These are phyloP conservation scores for Dendrothele bispora DNA, from an alignment of 768 basidiomycete species.

Conservation along the genomic window DNA sequence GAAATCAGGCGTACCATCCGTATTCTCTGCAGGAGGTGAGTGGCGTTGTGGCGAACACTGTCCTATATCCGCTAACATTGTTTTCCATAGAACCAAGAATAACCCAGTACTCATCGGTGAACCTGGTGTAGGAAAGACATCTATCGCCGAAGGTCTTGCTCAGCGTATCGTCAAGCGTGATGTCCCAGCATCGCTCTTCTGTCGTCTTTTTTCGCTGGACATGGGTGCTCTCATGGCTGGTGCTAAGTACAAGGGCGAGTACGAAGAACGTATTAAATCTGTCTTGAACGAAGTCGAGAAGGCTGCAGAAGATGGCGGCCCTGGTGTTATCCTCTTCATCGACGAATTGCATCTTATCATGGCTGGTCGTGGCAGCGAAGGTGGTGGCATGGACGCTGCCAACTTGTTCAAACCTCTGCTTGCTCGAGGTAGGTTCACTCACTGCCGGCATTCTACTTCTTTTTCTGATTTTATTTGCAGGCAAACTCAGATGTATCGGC, in stretches of 20 bases:
- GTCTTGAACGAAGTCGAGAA: constrained; percentile 95
- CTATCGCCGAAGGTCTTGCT: constrained; percentile 93
- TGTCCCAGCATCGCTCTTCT: constrained; percentile 74
- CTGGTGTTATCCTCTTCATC: constrained; percentile 88
- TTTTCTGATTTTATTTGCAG: background rate
- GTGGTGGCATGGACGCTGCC: constrained; percentile 91
- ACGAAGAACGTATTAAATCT: constrained; percentile 93
- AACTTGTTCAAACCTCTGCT: constrained; percentile 92
- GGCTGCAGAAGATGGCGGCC: constrained; percentile 69
- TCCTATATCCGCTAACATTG: no score
- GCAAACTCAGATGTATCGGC: constrained; percentile 64
- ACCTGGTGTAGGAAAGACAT: constrained; percentile 91
- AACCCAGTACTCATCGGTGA: constrained; percentile 97
- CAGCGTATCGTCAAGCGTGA: constrained; percentile 95
- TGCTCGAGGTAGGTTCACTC: constrained; percentile 61
- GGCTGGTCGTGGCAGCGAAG: constrained; percentile 80
- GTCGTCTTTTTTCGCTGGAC: constrained; percentile 82
- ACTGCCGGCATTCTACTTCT: constrained; percentile 15
- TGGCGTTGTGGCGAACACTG: no score
- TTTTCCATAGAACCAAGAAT: constrained; percentile 77
- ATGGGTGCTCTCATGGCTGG: constrained; percentile 96
- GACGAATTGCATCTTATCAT: constrained; percentile 95
- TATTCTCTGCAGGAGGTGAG: constrained; percentile 74
- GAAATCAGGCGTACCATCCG: constrained; percentile 86
- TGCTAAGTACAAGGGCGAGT: constrained; percentile 91